Conservation (phyloP, 208 protist genomes). For the Leishmania aethiopica region DNA sequence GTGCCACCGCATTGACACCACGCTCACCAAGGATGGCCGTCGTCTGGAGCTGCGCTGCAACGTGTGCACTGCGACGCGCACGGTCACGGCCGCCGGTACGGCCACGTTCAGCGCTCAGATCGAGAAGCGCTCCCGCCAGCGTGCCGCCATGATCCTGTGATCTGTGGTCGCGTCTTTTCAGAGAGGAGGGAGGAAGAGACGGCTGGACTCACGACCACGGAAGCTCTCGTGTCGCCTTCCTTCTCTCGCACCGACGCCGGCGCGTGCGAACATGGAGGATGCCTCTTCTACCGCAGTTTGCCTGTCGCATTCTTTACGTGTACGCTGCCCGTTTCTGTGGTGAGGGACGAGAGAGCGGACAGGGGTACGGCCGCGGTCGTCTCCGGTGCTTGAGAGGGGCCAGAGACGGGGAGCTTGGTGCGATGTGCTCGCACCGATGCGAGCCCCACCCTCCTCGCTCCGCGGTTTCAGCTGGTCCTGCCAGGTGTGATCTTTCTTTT, state of each 20-base stretch:
- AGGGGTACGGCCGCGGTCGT: background rate
- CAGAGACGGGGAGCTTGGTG: background rate
- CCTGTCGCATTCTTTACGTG: background rate
- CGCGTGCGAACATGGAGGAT: background rate
- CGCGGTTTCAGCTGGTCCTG: no score
- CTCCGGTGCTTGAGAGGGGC: background rate
- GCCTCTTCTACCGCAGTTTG: no score
- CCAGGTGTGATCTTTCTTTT: no score
- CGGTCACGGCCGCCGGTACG: conserved; percentile 62
- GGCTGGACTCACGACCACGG: background rate
- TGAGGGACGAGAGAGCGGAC: background rate
- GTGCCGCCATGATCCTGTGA: conserved; percentile 66
- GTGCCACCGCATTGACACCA: conserved; percentile 90
- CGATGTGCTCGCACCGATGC: background rate
- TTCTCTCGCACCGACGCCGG: background rate
- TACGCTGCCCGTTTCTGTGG: background rate
- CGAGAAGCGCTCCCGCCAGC: conserved; percentile 78
- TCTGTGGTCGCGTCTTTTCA: background rate
- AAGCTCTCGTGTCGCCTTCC: background rate
- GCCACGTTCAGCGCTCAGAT: conserved; percentile 78
- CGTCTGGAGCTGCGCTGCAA: conserved; percentile 77
- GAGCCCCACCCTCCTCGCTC: background rate
- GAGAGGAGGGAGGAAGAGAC: conserved; percentile 2
- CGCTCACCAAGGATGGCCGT: conserved; percentile 80
- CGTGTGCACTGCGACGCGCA: conserved; percentile 78